These are phyloP conservation scores for Vicia faba DNA, from an alignment of 306 rosid genomes.

Conservation along the genomic window DNA sequence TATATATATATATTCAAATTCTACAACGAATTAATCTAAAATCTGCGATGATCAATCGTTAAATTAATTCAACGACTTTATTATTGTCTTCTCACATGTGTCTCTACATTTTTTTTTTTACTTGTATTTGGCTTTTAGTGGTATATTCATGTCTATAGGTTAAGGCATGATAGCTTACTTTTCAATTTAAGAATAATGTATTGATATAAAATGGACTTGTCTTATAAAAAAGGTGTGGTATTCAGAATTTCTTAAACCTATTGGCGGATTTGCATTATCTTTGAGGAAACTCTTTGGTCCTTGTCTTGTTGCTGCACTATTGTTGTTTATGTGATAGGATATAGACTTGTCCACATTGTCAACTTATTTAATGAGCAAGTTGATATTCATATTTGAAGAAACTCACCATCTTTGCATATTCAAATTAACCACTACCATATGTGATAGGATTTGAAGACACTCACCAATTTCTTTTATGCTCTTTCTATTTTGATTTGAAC, in stretches of 20 bases:
- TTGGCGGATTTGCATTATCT: slow-evolving; percentile 48
- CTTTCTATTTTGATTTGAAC: too few species aligned
- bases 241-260: slow-evolving; percentile 41
- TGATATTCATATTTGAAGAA: too few species aligned
- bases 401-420: too few species aligned
- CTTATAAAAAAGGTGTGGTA: slow-evolving; percentile 58
- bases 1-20: too few species aligned
- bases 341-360: slow-evolving; percentile 38
- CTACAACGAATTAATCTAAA: neutral
- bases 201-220: slow-evolving; percentile 51
- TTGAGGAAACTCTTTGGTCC: slow-evolving; percentile 40
- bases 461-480: too few species aligned
- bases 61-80: too few species aligned
- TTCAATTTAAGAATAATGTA: slow-evolving; percentile 42
- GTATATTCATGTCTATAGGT: slow-evolving; percentile 36
- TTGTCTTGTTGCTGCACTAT: slow-evolving; percentile 36
- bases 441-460: too few species aligned
- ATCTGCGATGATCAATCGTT: neutral
- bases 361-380: slow-evolving; percentile 23
- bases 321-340: slow-evolving; percentile 32
- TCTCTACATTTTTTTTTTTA: slow-evolving; percentile 39
- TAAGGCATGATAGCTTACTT: slow-evolving; percentile 41
- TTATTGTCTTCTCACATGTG: slow-evolving; percentile 46
- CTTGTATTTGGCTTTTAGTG: slow-evolving; percentile 37
- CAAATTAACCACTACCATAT: too few species aligned